phyloP scores from a whole-genome alignment of 2,329 filamentous ascomycete genomes.

The Lasiodiplodia hormozganensis region DNA sequence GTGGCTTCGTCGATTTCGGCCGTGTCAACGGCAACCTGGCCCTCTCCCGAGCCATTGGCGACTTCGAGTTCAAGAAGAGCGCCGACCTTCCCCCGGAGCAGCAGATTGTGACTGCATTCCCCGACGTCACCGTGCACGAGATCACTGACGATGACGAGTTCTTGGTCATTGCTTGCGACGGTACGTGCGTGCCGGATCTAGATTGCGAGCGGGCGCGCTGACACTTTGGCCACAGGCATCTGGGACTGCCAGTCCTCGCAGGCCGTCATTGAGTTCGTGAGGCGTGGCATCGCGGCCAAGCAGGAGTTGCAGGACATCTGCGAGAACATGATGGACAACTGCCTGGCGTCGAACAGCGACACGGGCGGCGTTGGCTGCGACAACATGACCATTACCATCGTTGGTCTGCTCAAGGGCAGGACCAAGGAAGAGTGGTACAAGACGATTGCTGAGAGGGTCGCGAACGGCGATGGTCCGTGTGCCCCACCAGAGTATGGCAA shows the following conservation, averaged over 20 bases:
- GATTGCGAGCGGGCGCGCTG: slow-evolving; percentile 31
- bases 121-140: slow-evolving; percentile 91
- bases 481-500: slow-evolving; percentile 99
- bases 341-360: slow-evolving; percentile 95
- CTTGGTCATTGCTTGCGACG: slow-evolving; percentile 53
- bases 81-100: slow-evolving; percentile 96
- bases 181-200: slow-evolving; percentile 35
- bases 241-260: slow-evolving; percentile 99
- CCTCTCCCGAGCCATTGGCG: slow-evolving; percentile 93
- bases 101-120: slow-evolving; percentile 97
- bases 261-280: slow-evolving; percentile 94
- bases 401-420: slow-evolving; percentile 89
- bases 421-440: slow-evolving; percentile 99
- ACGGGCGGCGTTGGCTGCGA: slow-evolving; percentile 97
- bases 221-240: slow-evolving; percentile 71
- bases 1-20: slow-evolving; percentile 97
- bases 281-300: slow-evolving; percentile 94
- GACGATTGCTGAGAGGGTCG: slow-evolving; percentile 89
- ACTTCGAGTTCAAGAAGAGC: slow-evolving; percentile 99
- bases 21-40: slow-evolving; percentile 98
- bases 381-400: slow-evolving; percentile 98
- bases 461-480: slow-evolving; percentile 96
- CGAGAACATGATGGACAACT: slow-evolving; percentile 99
- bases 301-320: slow-evolving; percentile 94
- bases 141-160: slow-evolving; percentile 95